Evolutionary conservation across 2,329 filamentous ascomycete species (phyloP), one percentile per base, ranked within the genome.

Genomic region (Phoma sp.): DNA sequence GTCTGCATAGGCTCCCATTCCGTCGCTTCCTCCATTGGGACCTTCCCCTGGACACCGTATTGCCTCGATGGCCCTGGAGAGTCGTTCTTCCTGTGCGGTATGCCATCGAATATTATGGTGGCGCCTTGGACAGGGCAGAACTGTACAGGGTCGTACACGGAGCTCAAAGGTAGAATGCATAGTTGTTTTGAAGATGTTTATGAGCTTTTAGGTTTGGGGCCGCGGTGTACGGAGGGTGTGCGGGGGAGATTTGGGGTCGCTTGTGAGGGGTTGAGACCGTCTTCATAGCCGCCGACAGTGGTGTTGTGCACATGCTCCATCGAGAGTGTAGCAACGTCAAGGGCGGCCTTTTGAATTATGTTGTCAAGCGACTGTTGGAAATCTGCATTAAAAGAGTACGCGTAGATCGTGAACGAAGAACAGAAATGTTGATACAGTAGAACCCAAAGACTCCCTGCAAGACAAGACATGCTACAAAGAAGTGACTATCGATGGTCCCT

Each of bases 381-480:
- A 11, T 36, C 10, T 7, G 6, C 7, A 52, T 52, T 52, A 52
- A 52, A 38, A 28, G 26, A 21, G n/a, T 47, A 42, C 33, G 32
- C 12, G 18, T 18, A 23, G 18, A 38, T 32, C 18, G 30, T 26
- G 14, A 38, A 21, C 20, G 17, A 23, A 17, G 12, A 21, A 17
- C 18, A 26, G 25, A 37, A 4, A 11, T 29, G 33, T 28, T 32
- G 30, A 42, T 37, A 37, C 37, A 47, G 32, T 20, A 28, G 21
- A 2, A 3, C 7, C 40, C 30, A 12, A 28, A 10, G 26, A 42
- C 37, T 32, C 29, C 42, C 6, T 34, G 18, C 25, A 18, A 26
- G 14, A 39, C 14, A 5, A 18, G 17, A 1, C 36, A 26, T 12
- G 20, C 23, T 17, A 43, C 10, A 21, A 39, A 7, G 36, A 47